phyloP scores from a whole-genome alignment of 176 grass and related monocot species.

The Hordeum marinum region DNA sequence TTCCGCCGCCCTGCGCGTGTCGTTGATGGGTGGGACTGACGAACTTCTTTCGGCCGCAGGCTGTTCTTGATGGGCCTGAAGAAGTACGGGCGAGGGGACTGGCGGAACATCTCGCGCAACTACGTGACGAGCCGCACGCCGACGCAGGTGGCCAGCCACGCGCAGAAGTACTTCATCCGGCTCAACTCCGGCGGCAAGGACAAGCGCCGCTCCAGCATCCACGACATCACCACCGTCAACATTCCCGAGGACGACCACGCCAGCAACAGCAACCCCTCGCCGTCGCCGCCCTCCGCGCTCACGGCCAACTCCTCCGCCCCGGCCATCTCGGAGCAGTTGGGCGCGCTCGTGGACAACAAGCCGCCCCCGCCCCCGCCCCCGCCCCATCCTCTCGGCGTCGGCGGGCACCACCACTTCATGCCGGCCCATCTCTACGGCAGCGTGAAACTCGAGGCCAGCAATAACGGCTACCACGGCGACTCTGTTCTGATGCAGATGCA shows the following conservation, averaged over 20 bases:
- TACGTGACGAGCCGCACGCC: constrained; percentile 85
- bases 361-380: not conserved
- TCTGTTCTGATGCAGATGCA: constrained; percentile 68
- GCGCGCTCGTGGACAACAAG: constrained; percentile 53
- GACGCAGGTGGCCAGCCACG: constrained; percentile 97
- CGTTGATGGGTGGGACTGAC: no score
- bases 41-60: not conserved
- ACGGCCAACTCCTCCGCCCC: constrained; percentile 25
- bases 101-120: constrained; percentile 96
- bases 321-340: constrained; percentile 43
- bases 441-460: constrained; percentile 53
- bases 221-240: constrained; percentile 98
- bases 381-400: not conserved
- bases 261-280: constrained; percentile 21
- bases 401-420: constrained; percentile 38
- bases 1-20: no score
- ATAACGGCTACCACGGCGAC: constrained; percentile 15
- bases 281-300: constrained; percentile 51
- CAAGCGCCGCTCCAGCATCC: constrained; percentile 98
- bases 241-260: constrained; percentile 54
- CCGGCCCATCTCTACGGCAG: constrained; percentile 38
- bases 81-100: constrained; percentile 94
- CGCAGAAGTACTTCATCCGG: constrained; percentile 98
- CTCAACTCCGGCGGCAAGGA: constrained; percentile 95
- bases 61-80: constrained; percentile 84